phyloP scores from a whole-genome alignment of 805 yeast species.

The Candida morakotiae region DNA sequence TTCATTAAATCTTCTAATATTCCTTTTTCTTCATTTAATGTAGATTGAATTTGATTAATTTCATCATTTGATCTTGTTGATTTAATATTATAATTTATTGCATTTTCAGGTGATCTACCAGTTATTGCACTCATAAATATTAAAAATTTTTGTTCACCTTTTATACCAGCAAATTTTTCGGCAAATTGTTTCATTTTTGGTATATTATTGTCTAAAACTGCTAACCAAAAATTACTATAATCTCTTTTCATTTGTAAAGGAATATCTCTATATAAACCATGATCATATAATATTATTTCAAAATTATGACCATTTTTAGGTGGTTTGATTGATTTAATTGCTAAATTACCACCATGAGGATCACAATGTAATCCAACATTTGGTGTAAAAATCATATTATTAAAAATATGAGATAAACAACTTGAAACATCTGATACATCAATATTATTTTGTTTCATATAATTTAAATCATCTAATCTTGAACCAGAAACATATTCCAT shows the following conservation, averaged over 20 bases:
- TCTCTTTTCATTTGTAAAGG: constrained; percentile 71
- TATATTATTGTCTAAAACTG: constrained; percentile 69
- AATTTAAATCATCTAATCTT: constrained; percentile 72
- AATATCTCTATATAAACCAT: constrained; percentile 86
- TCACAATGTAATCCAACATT: constrained; percentile 93
- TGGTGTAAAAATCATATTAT: constrained; percentile 93
- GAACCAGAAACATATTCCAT: constrained; percentile 88
- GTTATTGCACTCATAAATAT: constrained; percentile 91
- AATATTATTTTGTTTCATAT: constrained; percentile 58
- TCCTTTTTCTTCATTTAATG: constrained; percentile 55
- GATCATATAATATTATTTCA: constrained; percentile 90
- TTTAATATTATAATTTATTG: constrained; percentile 57
- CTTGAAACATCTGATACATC: constrained; percentile 74
- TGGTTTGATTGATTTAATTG: constrained; percentile 49
- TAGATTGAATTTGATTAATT: constrained; percentile 59
- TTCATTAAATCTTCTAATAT: constrained; percentile 74
- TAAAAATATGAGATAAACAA: constrained; percentile 86
- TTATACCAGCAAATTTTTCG: constrained; percentile 70
- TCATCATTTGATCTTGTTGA: constrained; percentile 58
- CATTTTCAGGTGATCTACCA: constrained; percentile 82
- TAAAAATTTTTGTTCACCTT: constrained; percentile 68
- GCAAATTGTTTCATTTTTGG: constrained; percentile 71
- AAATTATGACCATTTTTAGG: constrained; percentile 59
- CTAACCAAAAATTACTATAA: constrained; percentile 91
- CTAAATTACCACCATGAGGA: constrained; percentile 96